Base-by-base conservation (phyloP, 495 filamentous ascomycete species). In the Talaromyces wortmannii region DNA sequence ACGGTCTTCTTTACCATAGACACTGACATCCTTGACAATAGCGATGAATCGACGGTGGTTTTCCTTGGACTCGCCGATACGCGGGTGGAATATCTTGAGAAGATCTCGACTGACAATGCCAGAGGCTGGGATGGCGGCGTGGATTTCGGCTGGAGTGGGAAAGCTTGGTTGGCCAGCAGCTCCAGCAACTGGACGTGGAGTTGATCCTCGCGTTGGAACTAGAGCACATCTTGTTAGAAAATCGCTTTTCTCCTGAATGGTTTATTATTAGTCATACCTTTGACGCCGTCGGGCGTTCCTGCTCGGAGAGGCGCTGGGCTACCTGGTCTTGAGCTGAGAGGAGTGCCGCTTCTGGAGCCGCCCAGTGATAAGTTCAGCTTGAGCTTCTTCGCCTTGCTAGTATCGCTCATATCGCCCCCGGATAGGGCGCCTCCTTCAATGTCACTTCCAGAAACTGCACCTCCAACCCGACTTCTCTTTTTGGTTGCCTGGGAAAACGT, bases 401-500 rank as follows among this genome's bases (percentile, higher is more conserved):
- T 83, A 62, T 92, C 89, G 32, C 85, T 89, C 68, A 84, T 84
- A 67, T 94, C 88, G 10, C 67, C 76, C 42, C 71, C 77, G 23
- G 76, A 78, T 31, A 83, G 88, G 6, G 80, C 86, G 11, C 83
- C 91, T 48, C 76, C 83, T 59, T 96, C 92, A 30, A 83, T 82
- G 54, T 96, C 92, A 59, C 91, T 94, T 55, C 81, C 84, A 50
- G 89, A 88, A 10, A 83, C 85, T 16, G 78, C 78, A 40, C 70
- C 71, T 13, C 68, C 69, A 18, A 68, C 52, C 59, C 64, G 69
- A 51, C 68, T 67, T 23, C 80, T 76, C 56, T 80, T 79, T 60
- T 75, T 73, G 59, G 68, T 60, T 56, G 71, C 62, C 68, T 79
- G 51, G 31, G 48, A 59, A 18, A n/a, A 8, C 12, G 53, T 57